These are phyloP conservation scores for Periconia sp. DNA, from an alignment of 2,329 filamentous ascomycete genomes.

Conservation along the genomic window DNA sequence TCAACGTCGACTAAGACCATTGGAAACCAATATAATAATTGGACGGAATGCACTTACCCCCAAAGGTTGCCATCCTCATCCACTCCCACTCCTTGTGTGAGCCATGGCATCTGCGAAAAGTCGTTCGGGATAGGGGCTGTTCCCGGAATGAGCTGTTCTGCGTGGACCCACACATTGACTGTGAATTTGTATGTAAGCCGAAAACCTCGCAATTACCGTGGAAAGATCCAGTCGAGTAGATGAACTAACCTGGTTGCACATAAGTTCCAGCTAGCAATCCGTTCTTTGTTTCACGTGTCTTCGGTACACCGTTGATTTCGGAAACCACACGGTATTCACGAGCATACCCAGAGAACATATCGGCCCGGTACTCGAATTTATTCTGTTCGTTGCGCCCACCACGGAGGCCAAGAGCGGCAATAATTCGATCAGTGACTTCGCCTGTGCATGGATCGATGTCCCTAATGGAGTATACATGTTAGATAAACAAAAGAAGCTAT, in stretches of 20 bases:
- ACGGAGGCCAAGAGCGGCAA: constrained; percentile 22
- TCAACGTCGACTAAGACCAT: too few relatives aligned
- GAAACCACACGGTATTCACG: constrained; percentile 39
- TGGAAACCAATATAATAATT: too few relatives aligned
- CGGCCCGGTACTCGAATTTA: constrained; percentile 37
- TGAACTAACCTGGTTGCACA: constrained; percentile 32
- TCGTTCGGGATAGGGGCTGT: constrained; percentile 12
- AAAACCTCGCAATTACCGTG: too few relatives aligned
- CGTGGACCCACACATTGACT: constrained; percentile 43
- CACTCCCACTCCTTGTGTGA: constrained; percentile 17
- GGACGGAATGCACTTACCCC: constrained; percentile 7
- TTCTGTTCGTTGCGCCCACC: constrained; percentile 27
- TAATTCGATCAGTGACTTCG: constrained; percentile 27
- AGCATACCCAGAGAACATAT: constrained; percentile 25
- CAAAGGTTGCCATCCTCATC: constrained; percentile 17
- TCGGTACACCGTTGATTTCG: constrained; percentile 14
- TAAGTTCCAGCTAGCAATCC: constrained; percentile 40
- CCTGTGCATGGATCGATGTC: constrained; percentile 40
- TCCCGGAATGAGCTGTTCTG: constrained; percentile 38
- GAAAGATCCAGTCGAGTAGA: too few relatives aligned
- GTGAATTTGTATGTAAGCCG: too few relatives aligned
- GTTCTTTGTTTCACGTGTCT: constrained; percentile 31
- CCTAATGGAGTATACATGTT: not conserved
- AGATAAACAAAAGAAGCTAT: not conserved
- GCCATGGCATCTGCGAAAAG: constrained; percentile 28